phyloP scores from a whole-genome alignment of 2,329 filamentous ascomycete species.

The Furcasterigmium sp. region DNA sequence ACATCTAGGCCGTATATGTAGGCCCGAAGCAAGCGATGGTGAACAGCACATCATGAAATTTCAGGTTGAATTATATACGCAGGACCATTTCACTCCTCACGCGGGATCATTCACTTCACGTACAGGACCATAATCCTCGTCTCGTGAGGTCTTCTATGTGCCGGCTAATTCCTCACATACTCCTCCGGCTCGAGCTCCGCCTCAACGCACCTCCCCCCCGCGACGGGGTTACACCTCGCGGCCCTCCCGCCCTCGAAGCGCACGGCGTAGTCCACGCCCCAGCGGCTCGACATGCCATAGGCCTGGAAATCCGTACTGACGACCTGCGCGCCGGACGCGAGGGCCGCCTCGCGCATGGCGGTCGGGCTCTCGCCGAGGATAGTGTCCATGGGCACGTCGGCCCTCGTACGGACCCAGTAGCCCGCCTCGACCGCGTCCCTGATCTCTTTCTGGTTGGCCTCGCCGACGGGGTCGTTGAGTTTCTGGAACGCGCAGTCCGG shows the following conservation, averaged over 20 bases:
- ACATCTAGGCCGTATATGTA: no score
- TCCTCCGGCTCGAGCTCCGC: constrained; percentile 13
- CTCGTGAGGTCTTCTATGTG: no score
- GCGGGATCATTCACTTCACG: no score
- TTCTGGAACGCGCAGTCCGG: constrained; percentile 42
- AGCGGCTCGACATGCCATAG: constrained; percentile 39
- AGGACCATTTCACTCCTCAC: no score
- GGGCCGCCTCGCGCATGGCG: constrained; percentile 32
- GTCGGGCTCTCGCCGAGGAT: constrained; percentile 32
- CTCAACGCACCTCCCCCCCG: constrained; percentile 12
- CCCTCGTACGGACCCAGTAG: constrained; percentile 43
- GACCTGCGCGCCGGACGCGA: constrained; percentile 41
- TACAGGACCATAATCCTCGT: no score
- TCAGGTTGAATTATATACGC: no score
- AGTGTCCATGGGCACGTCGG: constrained; percentile 39
- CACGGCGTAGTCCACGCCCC: constrained; percentile 40
- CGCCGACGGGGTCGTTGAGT: constrained; percentile 34
- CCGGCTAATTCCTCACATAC: constrained; percentile 13
- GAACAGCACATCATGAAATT: no score
- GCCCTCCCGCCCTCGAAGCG: constrained; percentile 13
- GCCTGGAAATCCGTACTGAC: constrained; percentile 43
- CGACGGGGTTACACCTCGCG: constrained; percentile 26
- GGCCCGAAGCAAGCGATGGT: no score
- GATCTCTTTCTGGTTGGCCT: constrained; percentile 30
- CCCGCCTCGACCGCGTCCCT: constrained; percentile 36